Percentiles rank a stretch among this genome's conserved stretches.
phyloP scores from a whole-genome alignment of 352 stramenopile genomes.

The Phytophthora idaei region DNA sequence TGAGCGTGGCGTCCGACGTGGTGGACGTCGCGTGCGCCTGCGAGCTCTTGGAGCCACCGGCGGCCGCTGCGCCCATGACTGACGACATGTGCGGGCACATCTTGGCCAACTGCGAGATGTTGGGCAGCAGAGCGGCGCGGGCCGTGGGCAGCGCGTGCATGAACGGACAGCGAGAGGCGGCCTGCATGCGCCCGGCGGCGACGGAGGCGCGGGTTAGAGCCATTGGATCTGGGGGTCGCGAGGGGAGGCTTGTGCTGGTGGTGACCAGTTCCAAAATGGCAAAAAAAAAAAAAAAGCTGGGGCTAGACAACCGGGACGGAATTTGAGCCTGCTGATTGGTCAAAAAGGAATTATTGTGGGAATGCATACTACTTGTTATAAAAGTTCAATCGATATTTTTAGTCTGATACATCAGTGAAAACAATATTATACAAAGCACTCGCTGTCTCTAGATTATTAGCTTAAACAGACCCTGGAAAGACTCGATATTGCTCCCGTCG shows the following conservation, averaged over 20 bases:
- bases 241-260: conserved; percentile 26
- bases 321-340: background rate
- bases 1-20: conserved; percentile 67
- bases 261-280: conserved; percentile 50
- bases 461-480: background rate
- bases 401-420: too few relatives aligned
- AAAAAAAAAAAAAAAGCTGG: conserved; percentile 2
- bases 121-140: conserved; percentile 78
- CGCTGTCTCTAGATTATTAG: background rate
- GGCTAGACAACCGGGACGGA: conserved; percentile 7
- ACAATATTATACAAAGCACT: too few relatives aligned
- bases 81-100: conserved; percentile 89
- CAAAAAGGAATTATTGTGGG: background rate
- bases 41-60: conserved; percentile 48
- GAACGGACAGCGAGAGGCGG: conserved; percentile 81
- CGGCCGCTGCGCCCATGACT: conserved; percentile 66
- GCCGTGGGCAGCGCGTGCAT: conserved; percentile 80
- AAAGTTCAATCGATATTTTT: too few relatives aligned
- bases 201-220: conserved; percentile 76
- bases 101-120: conserved; percentile 86
- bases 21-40: conserved; percentile 67
- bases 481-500: background rate
- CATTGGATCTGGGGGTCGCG: conserved; percentile 35
- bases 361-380: background rate
- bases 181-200: conserved; percentile 69